Conservation (phyloP, 805 yeast species). For the Groenewaldozyma salmanticensis region DNA sequence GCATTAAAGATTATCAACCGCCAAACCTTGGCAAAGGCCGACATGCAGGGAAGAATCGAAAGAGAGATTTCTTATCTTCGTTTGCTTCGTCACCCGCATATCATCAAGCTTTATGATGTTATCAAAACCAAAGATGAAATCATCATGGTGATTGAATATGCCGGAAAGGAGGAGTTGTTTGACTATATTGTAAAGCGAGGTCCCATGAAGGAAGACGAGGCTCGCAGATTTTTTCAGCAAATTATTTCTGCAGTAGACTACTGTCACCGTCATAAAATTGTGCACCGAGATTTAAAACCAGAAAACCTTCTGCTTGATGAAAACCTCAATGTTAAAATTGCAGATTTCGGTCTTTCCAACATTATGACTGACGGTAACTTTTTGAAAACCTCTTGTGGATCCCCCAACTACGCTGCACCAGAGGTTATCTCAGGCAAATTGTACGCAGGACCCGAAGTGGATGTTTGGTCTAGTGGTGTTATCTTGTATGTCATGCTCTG, state of each 20-base stretch:
- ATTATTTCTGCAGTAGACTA: slow-evolving; percentile 94
- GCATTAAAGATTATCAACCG: slow-evolving; percentile 90
- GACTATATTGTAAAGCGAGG: slow-evolving; percentile 94
- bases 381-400: slow-evolving; percentile 88
- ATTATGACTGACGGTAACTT: slow-evolving; percentile 98
- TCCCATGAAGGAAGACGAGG: slow-evolving; percentile 84
- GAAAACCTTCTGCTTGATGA: slow-evolving; percentile 87
- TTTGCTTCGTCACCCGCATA: slow-evolving; percentile 87
- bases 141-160: slow-evolving; percentile 94
- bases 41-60: slow-evolving; percentile 95
- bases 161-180: slow-evolving; percentile 93
- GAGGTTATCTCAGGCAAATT: slow-evolving; percentile 91
- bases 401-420: slow-evolving; percentile 97
- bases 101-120: slow-evolving; percentile 89
- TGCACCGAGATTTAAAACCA: slow-evolving; percentile 93
- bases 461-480: slow-evolving; percentile 97
- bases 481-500: slow-evolving; percentile 91
- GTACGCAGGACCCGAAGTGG: slow-evolving; percentile 97
- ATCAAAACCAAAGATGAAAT: slow-evolving; percentile 92
- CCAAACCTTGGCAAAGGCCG: slow-evolving; percentile 84
- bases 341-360: slow-evolving; percentile 90
- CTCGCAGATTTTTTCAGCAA: slow-evolving; percentile 89
- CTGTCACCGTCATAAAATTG: slow-evolving; percentile 93
- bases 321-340: slow-evolving; percentile 84
- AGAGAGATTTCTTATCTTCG: slow-evolving; percentile 87